Conservation (phyloP, 2,329 filamentous ascomycete genomes). For the Teratosphaeriaceae sp. region DNA sequence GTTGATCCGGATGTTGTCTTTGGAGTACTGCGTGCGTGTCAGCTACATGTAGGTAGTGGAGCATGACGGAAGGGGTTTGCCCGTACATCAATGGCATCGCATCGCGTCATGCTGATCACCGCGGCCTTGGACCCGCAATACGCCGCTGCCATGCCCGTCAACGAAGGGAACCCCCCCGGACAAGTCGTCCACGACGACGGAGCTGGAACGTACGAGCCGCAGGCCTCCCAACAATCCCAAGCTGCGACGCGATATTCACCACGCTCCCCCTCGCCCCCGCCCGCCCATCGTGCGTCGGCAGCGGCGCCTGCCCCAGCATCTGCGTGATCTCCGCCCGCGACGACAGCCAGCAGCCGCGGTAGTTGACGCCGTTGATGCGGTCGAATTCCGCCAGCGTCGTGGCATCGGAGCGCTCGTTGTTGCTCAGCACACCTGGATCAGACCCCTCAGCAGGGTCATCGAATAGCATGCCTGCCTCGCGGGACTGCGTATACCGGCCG, state of each 20-base stretch:
- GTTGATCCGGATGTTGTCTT: slow-evolving; percentile 41
- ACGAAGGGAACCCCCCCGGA: too few species aligned
- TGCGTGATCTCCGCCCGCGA: slow-evolving; percentile 36
- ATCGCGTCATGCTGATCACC: slow-evolving; percentile 40
- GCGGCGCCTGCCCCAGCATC: slow-evolving; percentile 40
- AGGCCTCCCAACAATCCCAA: slow-evolving; percentile 38
- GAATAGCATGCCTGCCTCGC: neutral
- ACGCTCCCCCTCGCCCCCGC: slow-evolving; percentile 35
- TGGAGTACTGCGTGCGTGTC: slow-evolving; percentile 32
- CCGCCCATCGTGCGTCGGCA: slow-evolving; percentile 39
- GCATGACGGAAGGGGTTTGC: too few species aligned
- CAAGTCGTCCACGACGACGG: neutral
- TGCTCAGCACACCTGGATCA: slow-evolving; percentile 35
- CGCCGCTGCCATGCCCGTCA: slow-evolving; percentile 30
- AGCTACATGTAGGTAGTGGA: neutral
- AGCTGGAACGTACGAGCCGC: slow-evolving; percentile 36
- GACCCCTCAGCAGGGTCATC: neutral
- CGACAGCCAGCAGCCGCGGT: slow-evolving; percentile 41
- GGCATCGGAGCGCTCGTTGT: slow-evolving; percentile 31
- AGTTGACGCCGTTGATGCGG: slow-evolving; percentile 37
- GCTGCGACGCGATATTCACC: slow-evolving; percentile 41
- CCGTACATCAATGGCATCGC: slow-evolving; percentile 43
- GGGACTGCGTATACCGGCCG: slow-evolving; percentile 23
- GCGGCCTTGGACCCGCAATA: slow-evolving; percentile 44
- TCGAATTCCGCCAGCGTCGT: slow-evolving; percentile 37